Conservation (phyloP, 73 alveolate species). For the Paraurostyla sp. region DNA sequence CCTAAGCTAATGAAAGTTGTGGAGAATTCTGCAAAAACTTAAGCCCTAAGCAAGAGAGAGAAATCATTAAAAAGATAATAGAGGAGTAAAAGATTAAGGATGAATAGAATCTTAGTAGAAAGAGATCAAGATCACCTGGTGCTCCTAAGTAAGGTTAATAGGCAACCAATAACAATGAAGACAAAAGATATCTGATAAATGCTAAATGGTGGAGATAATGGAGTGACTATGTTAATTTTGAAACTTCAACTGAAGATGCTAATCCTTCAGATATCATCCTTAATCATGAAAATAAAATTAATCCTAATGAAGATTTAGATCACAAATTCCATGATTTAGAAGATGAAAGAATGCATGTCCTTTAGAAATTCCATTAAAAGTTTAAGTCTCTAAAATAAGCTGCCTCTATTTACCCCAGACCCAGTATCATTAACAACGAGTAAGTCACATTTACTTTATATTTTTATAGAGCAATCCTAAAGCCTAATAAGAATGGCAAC, state of each 20-base stretch:
- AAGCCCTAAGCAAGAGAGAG: constrained; percentile 2
- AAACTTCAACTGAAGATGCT: constrained; percentile 11
- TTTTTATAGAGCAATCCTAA: constrained; percentile 3
- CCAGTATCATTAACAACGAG: constrained; percentile 21
- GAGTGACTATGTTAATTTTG: constrained; percentile 58
- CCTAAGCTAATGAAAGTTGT: constrained; percentile 27
- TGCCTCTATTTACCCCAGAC: background rate
- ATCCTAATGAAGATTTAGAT: background rate
- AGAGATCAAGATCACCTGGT: constrained; percentile 46
- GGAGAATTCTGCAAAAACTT: constrained; percentile 43
- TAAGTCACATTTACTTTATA: background rate
- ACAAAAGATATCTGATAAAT: constrained; percentile 43
- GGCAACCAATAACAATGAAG: background rate
- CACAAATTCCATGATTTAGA: background rate
- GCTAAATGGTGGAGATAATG: constrained; percentile 71
- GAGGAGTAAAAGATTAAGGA: background rate
- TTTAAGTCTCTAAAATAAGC: background rate
- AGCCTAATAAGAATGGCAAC: background rate
- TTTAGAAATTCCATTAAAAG: background rate
- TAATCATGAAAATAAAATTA: too few relatives aligned
- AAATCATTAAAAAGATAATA: background rate
- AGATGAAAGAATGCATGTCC: background rate
- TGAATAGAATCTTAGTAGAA: background rate
- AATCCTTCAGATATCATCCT: too few relatives aligned
- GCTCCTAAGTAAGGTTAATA: background rate